Percentiles rank a stretch among this genome's conserved stretches.
Evolutionary conservation across 352 stramenopile species (phyloP).

Genomic region (Pythium insidiosum): DNA sequence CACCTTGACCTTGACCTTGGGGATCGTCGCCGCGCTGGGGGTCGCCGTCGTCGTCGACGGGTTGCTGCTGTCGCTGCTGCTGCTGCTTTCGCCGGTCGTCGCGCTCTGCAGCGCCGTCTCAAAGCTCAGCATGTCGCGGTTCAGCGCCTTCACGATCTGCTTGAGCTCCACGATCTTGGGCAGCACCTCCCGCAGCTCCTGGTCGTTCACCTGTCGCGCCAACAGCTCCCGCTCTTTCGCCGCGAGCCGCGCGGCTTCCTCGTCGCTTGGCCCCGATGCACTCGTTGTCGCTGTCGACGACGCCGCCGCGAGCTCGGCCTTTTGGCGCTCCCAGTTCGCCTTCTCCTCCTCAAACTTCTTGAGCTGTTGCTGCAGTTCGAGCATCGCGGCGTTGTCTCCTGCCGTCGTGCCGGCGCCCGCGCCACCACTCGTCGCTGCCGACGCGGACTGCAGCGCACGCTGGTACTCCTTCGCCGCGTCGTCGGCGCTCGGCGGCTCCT

Average conservation of each 20-base stretch:
- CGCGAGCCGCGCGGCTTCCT: conserved; percentile 30
- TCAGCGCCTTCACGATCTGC: conserved; percentile 87
- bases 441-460: conserved; percentile 45
- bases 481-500: conserved; percentile 66
- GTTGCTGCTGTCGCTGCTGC: conserved; percentile 4
- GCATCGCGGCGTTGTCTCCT: conserved; percentile 56
- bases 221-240: conserved; percentile 61
- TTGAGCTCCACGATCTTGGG: conserved; percentile 90
- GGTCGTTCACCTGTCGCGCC: conserved; percentile 79
- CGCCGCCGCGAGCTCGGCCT: conserved; percentile 34
- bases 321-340: conserved; percentile 82
- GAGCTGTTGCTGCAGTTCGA: conserved; percentile 88
- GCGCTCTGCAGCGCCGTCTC: conserved; percentile 85
- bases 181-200: conserved; percentile 88
- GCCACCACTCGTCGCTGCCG: no score
- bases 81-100: conserved; percentile 28
- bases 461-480: conserved; percentile 87
- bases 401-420: conserved; percentile 10
- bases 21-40: conserved; percentile 23
- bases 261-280: conserved; percentile 14
- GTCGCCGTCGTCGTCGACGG: neutral
- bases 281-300: conserved; percentile 21
- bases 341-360: conserved; percentile 86
- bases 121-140: conserved; percentile 88
- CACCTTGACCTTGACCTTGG: conserved; percentile 89